phyloP scores from a whole-genome alignment of 441 rosid genomes.

The Erysimum pusillum region DNA sequence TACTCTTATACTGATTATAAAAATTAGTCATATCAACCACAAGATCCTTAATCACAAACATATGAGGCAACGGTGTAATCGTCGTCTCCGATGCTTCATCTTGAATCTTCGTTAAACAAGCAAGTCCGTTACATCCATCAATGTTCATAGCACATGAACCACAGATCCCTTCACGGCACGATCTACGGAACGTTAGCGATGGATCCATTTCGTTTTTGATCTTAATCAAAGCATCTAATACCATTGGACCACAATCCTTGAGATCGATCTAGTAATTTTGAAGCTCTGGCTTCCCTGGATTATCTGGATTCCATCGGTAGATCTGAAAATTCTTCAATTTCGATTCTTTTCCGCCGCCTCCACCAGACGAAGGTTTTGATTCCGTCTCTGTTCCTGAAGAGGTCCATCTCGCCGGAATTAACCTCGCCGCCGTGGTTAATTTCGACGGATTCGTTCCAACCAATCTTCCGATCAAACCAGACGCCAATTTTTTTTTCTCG shows the following conservation, averaged over 20 bases:
- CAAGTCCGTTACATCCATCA: conserved; percentile 94
- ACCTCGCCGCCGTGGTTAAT: conserved; percentile 44
- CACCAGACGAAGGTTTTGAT: conserved; percentile 47
- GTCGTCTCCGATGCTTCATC: conserved; percentile 53
- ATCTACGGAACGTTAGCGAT: conserved; percentile 86
- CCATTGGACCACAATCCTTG: conserved; percentile 93
- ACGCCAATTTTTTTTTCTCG: conserved; percentile 57
- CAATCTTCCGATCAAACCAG: conserved; percentile 63
- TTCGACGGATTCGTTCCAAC: conserved; percentile 47
- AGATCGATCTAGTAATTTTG: conserved; percentile 78
- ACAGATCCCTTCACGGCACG: conserved; percentile 97
- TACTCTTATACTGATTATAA: conserved; percentile 96
- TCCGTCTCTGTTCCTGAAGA: conserved; percentile 66
- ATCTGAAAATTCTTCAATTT: conserved; percentile 81
- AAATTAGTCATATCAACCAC: conserved; percentile 97
- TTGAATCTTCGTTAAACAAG: conserved; percentile 86
- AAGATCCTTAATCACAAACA: conserved; percentile 95
- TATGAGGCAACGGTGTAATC: conserved; percentile 93
- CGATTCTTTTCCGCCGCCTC: conserved; percentile 31
- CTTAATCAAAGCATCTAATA: conserved; percentile 93
- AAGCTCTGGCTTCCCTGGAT: conserved; percentile 76
- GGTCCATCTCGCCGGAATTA: conserved; percentile 53
- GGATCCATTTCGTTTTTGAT: conserved; percentile 98
- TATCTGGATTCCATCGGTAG: conserved; percentile 95
- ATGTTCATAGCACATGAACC: conserved; percentile 99